Conservation (phyloP, 176 grass and related monocot genomes). For the Raddia distichophylla region DNA sequence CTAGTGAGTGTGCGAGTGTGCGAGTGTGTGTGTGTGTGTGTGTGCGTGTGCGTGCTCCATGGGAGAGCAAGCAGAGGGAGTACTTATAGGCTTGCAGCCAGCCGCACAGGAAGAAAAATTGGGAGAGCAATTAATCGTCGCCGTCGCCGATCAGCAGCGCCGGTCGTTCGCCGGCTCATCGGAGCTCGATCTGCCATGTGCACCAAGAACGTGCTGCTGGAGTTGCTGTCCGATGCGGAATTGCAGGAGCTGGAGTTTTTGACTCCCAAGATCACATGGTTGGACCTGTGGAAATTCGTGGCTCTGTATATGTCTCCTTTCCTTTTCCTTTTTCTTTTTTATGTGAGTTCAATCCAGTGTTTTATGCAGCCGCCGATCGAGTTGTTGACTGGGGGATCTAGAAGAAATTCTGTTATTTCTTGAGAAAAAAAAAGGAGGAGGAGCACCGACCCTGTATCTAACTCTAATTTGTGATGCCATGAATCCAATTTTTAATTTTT, state of each 20-base stretch:
- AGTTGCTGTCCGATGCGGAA: not conserved
- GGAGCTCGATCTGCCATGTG: too few species aligned
- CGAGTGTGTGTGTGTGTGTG: too few species aligned
- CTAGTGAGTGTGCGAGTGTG: too few species aligned
- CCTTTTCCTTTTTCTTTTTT: not conserved
- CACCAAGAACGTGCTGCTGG: not conserved
- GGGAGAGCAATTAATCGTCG: too few species aligned
- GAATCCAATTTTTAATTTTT: too few species aligned
- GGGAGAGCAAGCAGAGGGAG: not conserved
- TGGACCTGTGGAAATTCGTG: not conserved
- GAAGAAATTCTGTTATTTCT: not conserved
- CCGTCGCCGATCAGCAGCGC: too few species aligned
- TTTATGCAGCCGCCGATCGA: not conserved
- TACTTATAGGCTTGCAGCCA: slow-evolving; percentile 17
- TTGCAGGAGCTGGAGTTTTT: not conserved
- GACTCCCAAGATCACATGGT: slow-evolving; percentile 8
- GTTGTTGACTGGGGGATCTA: not conserved
- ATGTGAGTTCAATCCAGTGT: not conserved
- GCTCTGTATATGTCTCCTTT: too few species aligned
- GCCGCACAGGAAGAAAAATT: too few species aligned
- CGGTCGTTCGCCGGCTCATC: not conserved
- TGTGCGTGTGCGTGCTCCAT: not conserved
- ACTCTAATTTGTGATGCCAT: too few species aligned
- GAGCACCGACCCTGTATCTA: too few species aligned
- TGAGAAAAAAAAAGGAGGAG: too few species aligned